A percentile compares a stretch with the other conserved stretches of the same genome.
Evolutionary conservation across 148 eudicot genomes (phyloP).

Genomic region (Rhododendron williamsianum): DNA sequence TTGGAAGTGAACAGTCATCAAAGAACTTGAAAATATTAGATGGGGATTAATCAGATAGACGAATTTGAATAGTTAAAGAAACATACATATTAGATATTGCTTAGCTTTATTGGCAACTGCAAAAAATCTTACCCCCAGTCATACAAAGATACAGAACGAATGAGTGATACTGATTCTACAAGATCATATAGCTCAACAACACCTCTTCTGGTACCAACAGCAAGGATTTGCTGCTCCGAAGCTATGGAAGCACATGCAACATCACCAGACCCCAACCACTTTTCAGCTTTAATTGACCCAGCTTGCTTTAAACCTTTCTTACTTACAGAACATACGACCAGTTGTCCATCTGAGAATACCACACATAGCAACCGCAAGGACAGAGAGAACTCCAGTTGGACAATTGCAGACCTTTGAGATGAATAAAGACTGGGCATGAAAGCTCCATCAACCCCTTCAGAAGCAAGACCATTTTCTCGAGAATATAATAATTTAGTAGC

Average conservation of each 20-base stretch:
- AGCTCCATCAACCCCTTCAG: slow-evolving; percentile 36
- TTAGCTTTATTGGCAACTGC: background rate
- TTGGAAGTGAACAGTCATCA: background rate
- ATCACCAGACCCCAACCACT: slow-evolving; percentile 60
- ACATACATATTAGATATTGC: background rate
- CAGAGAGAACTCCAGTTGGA: slow-evolving; percentile 61
- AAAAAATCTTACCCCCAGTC: background rate
- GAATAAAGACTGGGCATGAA: slow-evolving; percentile 25
- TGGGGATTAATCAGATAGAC: background rate
- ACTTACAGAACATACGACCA: slow-evolving; percentile 68
- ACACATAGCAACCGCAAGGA: slow-evolving; percentile 52
- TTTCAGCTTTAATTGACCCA: slow-evolving; percentile 71
- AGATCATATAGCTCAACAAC: slow-evolving; percentile 78
- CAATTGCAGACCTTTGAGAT: slow-evolving; percentile 41
- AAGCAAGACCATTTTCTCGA: slow-evolving; percentile 51
- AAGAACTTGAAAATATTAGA: background rate
- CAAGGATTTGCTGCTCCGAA: slow-evolving; percentile 49
- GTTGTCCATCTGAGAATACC: slow-evolving; percentile 68
- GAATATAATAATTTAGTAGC: slow-evolving; percentile 25
- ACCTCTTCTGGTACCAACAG: slow-evolving; percentile 90
- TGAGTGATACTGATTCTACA: slow-evolving; percentile 55
- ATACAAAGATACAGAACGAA: slow-evolving; percentile 52
- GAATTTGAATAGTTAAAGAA: background rate
- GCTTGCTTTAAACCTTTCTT: slow-evolving; percentile 79
- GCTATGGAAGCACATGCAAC: slow-evolving; percentile 79